phyloP scores from a whole-genome alignment of 139 green algal species.

The Mychonastes homosphaera region DNA sequence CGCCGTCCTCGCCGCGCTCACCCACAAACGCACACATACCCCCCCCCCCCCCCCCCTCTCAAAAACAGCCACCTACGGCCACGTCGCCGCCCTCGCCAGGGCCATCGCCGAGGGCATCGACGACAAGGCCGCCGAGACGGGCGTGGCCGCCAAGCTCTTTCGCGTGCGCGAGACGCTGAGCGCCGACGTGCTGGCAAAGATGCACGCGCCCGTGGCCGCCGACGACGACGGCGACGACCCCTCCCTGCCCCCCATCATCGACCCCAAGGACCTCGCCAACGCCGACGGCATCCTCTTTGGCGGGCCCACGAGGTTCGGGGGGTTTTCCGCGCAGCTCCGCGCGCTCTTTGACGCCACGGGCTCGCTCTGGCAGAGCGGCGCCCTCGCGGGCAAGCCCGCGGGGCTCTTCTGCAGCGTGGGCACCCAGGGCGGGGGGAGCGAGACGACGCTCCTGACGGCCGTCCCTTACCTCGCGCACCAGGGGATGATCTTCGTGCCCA shows the following conservation, averaged over 20 bases:
- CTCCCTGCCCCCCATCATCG: constrained; percentile 52
- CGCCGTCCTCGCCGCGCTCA: background rate
- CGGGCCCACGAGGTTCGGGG: constrained; percentile 69
- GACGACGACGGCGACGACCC: too few relatives aligned
- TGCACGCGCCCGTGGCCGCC: constrained; percentile 58
- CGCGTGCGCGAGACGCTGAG: constrained; percentile 67
- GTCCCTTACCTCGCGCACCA: constrained; percentile 67
- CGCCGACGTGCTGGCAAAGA: constrained; percentile 54
- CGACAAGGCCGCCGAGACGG: background rate
- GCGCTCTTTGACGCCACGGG: constrained; percentile 70
- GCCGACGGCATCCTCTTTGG: constrained; percentile 70
- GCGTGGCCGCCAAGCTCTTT: background rate
- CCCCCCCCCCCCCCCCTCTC: background rate
- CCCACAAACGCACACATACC: background rate
- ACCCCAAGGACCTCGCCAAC: constrained; percentile 16
- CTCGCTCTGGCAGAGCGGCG: constrained; percentile 36
- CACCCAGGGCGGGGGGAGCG: constrained; percentile 65
- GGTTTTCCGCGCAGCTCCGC: constrained; percentile 61
- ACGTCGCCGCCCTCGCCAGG: constrained; percentile 47
- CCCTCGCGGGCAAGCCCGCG: constrained; percentile 50
- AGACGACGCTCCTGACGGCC: constrained; percentile 53
- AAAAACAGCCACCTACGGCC: constrained; percentile 46
- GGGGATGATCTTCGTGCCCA: constrained; percentile 76
- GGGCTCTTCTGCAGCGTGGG: constrained; percentile 38
- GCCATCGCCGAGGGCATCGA: constrained; percentile 50